A percentile compares a stretch with the other conserved stretches of the same genome.
Conservation (phyloP, 1,284 basidiomycete genomes). For the Boletus smithii region DNA sequence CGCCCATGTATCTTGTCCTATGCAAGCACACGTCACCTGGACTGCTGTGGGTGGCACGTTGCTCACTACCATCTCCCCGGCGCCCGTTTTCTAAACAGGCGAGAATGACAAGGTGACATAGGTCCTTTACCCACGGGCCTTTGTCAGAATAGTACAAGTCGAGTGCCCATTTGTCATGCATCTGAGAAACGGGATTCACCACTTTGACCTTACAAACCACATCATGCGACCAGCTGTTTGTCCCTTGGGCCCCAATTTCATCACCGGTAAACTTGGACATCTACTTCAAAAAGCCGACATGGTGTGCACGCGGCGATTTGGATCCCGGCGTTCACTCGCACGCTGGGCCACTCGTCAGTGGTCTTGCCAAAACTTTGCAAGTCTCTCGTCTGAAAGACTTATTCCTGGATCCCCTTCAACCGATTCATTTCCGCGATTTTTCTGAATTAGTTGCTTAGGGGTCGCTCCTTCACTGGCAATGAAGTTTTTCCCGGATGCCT, state of each 20-base stretch:
- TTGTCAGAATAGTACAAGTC: slow-evolving; percentile 3
- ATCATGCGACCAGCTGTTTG: no score
- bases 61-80: slow-evolving; percentile 4
- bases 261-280: background rate
- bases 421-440: slow-evolving; percentile 13
- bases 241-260: no score
- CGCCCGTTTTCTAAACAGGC: slow-evolving; percentile 8
- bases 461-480: background rate
- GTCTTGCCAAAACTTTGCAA: background rate
- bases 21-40: slow-evolving; percentile 11
- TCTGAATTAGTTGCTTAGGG: background rate
- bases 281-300: background rate
- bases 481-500: background rate
- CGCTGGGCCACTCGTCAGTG: background rate
- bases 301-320: background rate
- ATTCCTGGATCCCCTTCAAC: background rate
- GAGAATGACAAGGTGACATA: slow-evolving; percentile 23
- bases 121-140: slow-evolving; percentile 20
- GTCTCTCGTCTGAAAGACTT: background rate
- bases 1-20: slow-evolving; percentile 10
- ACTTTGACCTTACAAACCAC: slow-evolving; percentile 2
- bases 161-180: background rate
- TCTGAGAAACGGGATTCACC: slow-evolving; percentile 5
- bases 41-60: background rate
- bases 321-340: background rate